These are phyloP conservation scores for Adansonia madagascariensis DNA, from an alignment of 441 rosid species.

Conservation along the genomic window DNA sequence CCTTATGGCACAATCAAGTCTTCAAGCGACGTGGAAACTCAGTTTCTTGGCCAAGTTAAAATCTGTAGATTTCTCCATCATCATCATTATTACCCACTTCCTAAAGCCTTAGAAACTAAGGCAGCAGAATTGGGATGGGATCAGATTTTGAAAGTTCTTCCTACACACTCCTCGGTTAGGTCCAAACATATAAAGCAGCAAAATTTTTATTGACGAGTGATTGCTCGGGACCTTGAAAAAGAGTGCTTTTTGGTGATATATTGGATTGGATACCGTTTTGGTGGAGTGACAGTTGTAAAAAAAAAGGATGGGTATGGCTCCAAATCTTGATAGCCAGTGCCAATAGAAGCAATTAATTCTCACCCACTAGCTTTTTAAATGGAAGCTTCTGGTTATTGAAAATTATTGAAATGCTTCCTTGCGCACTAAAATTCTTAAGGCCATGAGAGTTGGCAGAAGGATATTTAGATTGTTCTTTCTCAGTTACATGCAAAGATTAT, in stretches of 20 bases:
- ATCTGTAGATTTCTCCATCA: too few species aligned
- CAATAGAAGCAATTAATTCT: too few species aligned
- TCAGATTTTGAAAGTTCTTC: too few species aligned
- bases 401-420: neutral
- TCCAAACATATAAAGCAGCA: neutral
- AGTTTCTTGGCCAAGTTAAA: too few species aligned
- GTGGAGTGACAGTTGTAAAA: neutral
- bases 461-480: neutral
- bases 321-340: neutral
- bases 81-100: too few species aligned
- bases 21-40: too few species aligned
- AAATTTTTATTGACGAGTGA: neutral
- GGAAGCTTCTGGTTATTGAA: neutral
- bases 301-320: neutral
- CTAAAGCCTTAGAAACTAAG: too few species aligned
- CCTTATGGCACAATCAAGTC: too few species aligned
- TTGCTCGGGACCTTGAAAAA: neutral
- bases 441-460: neutral
- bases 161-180: neutral
- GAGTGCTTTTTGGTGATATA: neutral
- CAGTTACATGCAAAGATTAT: too few species aligned
- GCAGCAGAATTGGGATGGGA: neutral
- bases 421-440: neutral
- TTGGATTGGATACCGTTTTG: neutral
- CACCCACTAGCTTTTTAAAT: neutral